These are phyloP conservation scores for Aurantiochytrium sp. DNA, from an alignment of 108 stramenopile genomes.

Conservation along the genomic window DNA sequence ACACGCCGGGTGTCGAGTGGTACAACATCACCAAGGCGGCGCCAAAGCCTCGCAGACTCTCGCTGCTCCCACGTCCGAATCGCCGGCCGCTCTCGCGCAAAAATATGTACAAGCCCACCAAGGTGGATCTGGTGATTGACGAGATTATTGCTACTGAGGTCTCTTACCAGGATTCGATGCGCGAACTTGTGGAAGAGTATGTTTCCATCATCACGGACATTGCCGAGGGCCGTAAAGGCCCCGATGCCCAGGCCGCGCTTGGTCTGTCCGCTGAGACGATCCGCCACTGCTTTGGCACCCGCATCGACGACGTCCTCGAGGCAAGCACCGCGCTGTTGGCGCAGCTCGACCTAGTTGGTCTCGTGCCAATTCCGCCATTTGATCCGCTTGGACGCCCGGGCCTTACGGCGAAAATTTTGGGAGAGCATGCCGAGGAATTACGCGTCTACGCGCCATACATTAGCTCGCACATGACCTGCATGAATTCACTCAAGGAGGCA, in stretches of 20 bases:
- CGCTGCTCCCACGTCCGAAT: background rate
- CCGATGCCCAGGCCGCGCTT: background rate
- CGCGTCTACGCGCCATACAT: conserved; percentile 9
- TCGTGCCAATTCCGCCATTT: background rate
- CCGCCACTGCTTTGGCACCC: background rate
- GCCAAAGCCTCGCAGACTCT: background rate
- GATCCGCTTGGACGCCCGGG: background rate
- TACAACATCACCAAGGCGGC: background rate
- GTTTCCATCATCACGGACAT: background rate
- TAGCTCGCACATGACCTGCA: background rate
- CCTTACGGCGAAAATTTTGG: background rate
- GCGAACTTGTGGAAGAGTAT: background rate
- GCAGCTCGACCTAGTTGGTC: background rate
- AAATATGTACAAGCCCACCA: background rate
- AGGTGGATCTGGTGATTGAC: background rate
- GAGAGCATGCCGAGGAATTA: background rate
- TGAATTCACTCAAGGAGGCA: background rate
- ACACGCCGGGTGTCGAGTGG: background rate
- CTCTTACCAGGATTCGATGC: background rate
- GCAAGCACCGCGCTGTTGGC: background rate
- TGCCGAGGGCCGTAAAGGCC: background rate
- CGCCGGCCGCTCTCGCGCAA: background rate
- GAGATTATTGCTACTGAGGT: background rate
- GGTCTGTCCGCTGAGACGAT: background rate
- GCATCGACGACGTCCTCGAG: background rate